Base-by-base conservation (phyloP, 2,329 filamentous ascomycete species). In the Emmonsia crescens region DNA sequence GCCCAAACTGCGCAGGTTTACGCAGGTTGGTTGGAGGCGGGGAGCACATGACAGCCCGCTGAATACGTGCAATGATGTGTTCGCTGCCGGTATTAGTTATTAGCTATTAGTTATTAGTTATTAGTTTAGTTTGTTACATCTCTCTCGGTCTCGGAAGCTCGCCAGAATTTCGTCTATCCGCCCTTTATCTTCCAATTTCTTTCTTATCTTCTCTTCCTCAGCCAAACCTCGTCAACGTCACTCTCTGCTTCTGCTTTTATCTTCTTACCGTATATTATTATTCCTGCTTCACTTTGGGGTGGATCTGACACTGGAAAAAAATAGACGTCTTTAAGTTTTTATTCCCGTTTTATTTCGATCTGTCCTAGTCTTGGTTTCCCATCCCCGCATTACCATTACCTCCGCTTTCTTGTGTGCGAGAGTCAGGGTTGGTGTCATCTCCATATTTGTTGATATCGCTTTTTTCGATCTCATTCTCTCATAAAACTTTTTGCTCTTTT, bases 381-480 rank as follows among this genome's bases (percentile, higher is more conserved):
- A 29, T 57, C 55, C 55, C 55, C 55, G 55, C 55, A 57, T 46
- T 52, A n/a, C n/a, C n/a, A n/a, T 52, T 33, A 24, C 38, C 55
- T 57, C 36, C 40, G 40, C 55, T 57, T 44, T 29, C 14, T 12
- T 44, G 40, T 57, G 38, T 46, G 55, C 24, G 55, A 57, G 14
- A 19, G 38, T 31, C 24, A 6, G 24, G 40, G 38, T 29, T 27
- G 55, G 40, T 4, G 40, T 44, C 55, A 46, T 31, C 38, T 44
- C 16, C 55, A 57, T 12, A 31, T 31, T 38, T 19, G 55, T 16
- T 57, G 38, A 57, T 40, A 57, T 27, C 54, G 5, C 10, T 24
- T 31, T 24, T 21, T 57, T 46, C 46, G 55, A 42, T 57, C 14
- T 44, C 24, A 9, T 27, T 56, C 33, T 52, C 33, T 42, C 33